Percentiles rank a stretch among this genome's conserved stretches.
phyloP scores from a whole-genome alignment of 2,329 filamentous ascomycete genomes.

The Periconia sp. region DNA sequence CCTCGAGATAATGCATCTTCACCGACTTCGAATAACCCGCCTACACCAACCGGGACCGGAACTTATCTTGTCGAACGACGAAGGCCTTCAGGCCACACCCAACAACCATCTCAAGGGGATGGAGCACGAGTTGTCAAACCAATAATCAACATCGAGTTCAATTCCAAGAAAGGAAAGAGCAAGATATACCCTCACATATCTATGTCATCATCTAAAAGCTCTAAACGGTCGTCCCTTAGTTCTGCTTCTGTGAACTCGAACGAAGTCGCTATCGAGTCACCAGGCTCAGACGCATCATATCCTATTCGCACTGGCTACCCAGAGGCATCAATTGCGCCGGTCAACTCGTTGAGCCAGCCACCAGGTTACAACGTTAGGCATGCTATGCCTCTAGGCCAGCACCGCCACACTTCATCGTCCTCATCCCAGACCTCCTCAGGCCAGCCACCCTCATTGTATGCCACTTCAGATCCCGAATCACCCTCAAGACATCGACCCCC shows the following conservation, averaged over 20 bases:
- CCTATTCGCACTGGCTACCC: slow-evolving; percentile 39
- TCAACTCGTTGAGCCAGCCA: slow-evolving; percentile 18
- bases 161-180: slow-evolving; percentile 17
- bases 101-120: slow-evolving; percentile 34
- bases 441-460: slow-evolving; percentile 35
- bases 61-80: slow-evolving; percentile 32
- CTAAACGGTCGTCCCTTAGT: slow-evolving; percentile 36
- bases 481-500: slow-evolving; percentile 25
- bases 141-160: slow-evolving; percentile 37
- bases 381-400: slow-evolving; percentile 24
- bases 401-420: slow-evolving; percentile 34
- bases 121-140: slow-evolving; percentile 24
- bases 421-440: slow-evolving; percentile 35
- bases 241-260: slow-evolving; percentile 25
- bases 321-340: slow-evolving; percentile 30
- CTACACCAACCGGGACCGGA: slow-evolving; percentile 30
- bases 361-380: slow-evolving; percentile 27
- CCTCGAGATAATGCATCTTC: slow-evolving; percentile 35
- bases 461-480: slow-evolving; percentile 38
- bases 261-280: slow-evolving; percentile 34
- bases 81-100: slow-evolving; percentile 27
- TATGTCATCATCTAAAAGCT: slow-evolving; percentile 21
- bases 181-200: slow-evolving; percentile 27
- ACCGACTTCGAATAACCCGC: slow-evolving; percentile 35
- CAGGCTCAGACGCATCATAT: slow-evolving; percentile 38